Evolutionary conservation across 306 rosid genomes (phyloP), one percentile per base, ranked within the genome.

Genomic region (Rosa lucieae): DNA sequence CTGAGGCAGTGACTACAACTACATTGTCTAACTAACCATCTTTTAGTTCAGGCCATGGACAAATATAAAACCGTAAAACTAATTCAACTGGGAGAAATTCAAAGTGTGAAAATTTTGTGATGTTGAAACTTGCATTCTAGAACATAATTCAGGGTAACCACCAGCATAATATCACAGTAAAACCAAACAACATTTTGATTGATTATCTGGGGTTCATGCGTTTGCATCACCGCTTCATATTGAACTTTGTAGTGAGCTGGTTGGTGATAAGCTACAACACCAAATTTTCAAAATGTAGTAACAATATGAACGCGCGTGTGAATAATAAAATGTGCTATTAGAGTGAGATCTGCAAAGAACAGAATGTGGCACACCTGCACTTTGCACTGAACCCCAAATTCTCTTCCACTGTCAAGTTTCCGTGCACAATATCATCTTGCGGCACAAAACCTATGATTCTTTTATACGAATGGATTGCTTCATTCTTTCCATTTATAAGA

Each of bases 351-450:
- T 44, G 63, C 23, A 79, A 79, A 55, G 67, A 62, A 78, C 42
- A 67, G 63, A 81, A 77, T 46, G 67, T 82, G 70, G 32, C 47
- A 68, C 84, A 94, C 99, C 99, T 88, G 92, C 99, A 92, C 62
- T 84, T 89, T 67, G 99, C 97, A 83, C 97, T 94, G 87, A 91
- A 94, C 99, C 99, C 92, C 53, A 94, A 92, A 88, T 92, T 91
- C 89, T 94, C 99, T 89, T 91, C 99, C 84, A 94, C 97, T 5
- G 99, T 94, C 77, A 94, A 81, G 85, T 91, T 94, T 82, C 95
- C 97, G 68, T 94, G 99, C 71, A 94, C 97, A 35, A 92, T 83
- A 81, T 94, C 99, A 89, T 94, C 99, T 86, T 94, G 99, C 62
- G 99, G 99, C 76, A 92, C 99, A 87, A 94, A 94, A 61, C 99